phyloP scores from a whole-genome alignment of 345 rosid genomes.

The Acer campestre region DNA sequence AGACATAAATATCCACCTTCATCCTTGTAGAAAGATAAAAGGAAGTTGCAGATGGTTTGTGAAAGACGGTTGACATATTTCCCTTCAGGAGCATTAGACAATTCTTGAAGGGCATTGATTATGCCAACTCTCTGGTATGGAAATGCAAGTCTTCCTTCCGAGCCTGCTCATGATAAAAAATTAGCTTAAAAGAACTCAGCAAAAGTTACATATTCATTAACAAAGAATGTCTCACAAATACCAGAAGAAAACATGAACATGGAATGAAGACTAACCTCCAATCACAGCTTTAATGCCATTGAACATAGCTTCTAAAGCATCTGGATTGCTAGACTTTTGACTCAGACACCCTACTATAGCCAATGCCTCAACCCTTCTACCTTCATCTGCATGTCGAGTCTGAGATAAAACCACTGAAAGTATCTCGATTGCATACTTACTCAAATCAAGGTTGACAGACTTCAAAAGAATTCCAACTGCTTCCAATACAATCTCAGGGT shows the following conservation, averaged over 20 bases:
- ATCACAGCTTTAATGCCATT: slow-evolving; percentile 70
- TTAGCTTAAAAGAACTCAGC: slow-evolving; percentile 19
- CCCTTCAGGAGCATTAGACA: slow-evolving; percentile 83
- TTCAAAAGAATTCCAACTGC: slow-evolving; percentile 71
- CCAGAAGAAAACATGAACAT: slow-evolving; percentile 1
- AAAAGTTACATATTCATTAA: slow-evolving; percentile 16
- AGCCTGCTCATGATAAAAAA: slow-evolving; percentile 51
- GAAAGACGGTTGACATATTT: slow-evolving; percentile 72
- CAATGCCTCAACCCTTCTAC: slow-evolving; percentile 75
- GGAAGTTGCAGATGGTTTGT: slow-evolving; percentile 54
- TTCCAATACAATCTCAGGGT: slow-evolving; percentile 92
- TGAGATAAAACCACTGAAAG: slow-evolving; percentile 73
- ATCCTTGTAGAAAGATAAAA: slow-evolving; percentile 70
- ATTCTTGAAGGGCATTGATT: slow-evolving; percentile 77
- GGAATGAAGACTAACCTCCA: slow-evolving; percentile 64
- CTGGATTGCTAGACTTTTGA: slow-evolving; percentile 92
- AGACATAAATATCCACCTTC: slow-evolving; percentile 60
- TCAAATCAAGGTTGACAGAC: slow-evolving; percentile 73
- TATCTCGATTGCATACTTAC: slow-evolving; percentile 83
- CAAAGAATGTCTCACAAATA: slow-evolving; percentile 4
- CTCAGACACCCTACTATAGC: slow-evolving; percentile 65
- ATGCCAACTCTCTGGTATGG: slow-evolving; percentile 93
- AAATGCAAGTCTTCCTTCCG: slow-evolving; percentile 91
- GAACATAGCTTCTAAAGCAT: slow-evolving; percentile 83
- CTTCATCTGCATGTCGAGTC: slow-evolving; percentile 88